phyloP scores from a whole-genome alignment of 257 asterid genomes.

The Fraxinus pennsylvanica region DNA sequence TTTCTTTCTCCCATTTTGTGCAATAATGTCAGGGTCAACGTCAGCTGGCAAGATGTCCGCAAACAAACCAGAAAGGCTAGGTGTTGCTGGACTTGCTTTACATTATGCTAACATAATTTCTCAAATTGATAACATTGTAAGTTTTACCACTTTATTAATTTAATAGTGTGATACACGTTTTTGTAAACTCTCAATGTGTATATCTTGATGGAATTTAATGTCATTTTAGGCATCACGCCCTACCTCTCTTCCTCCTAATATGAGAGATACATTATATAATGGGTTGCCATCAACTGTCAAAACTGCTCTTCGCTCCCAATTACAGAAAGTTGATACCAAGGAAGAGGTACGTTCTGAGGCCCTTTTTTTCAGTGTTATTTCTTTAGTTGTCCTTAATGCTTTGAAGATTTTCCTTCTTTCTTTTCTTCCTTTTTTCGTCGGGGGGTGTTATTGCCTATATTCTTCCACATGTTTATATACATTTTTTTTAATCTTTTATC shows the following conservation, averaged over 20 bases:
- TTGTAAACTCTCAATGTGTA: slow-evolving; percentile 5
- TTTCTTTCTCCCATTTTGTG: slow-evolving; percentile 17
- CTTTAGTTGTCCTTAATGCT: background rate
- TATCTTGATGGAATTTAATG: slow-evolving; percentile 16
- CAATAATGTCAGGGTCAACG: slow-evolving; percentile 50
- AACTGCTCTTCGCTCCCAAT: slow-evolving; percentile 57
- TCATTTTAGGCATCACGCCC: slow-evolving; percentile 78
- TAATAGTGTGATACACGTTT: background rate
- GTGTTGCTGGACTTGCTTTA: slow-evolving; percentile 88
- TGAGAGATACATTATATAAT: slow-evolving; percentile 80
- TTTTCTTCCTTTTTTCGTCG: background rate
- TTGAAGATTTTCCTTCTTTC: background rate
- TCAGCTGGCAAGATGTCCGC: slow-evolving; percentile 48
- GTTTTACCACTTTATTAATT: slow-evolving; percentile 29
- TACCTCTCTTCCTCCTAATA: slow-evolving; percentile 91
- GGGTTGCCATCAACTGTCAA: slow-evolving; percentile 82
- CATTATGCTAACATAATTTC: slow-evolving; percentile 93
- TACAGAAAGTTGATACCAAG: slow-evolving; percentile 47
- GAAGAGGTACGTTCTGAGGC: slow-evolving; percentile 55
- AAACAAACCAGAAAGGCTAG: slow-evolving; percentile 71
- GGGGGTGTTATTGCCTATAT: background rate
- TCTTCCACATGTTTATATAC: background rate
- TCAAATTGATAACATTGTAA: slow-evolving; percentile 87
- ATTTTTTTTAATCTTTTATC: background rate
- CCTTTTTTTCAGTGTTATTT: slow-evolving; percentile 7